Percentiles rank a stretch among this genome's conserved stretches.
Conservation (phyloP, 116 monocot genomes). For the Posidonia oceanica region DNA sequence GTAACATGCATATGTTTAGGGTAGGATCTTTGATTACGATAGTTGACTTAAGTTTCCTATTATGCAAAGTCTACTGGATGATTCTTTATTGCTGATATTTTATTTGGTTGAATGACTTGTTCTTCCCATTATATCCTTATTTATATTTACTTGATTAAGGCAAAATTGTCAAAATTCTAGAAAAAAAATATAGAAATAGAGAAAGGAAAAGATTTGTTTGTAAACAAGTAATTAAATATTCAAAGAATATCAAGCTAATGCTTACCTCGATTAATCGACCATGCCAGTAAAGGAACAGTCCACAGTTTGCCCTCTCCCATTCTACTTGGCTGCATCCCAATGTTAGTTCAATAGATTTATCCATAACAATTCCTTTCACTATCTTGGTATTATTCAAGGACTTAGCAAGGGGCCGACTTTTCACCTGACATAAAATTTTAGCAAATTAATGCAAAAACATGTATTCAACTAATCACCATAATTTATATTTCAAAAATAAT, state of each 20-base stretch:
- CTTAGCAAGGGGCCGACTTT: slow-evolving; percentile 46
- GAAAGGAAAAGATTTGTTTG: background rate
- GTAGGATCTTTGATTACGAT: too few relatives aligned
- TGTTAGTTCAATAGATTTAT: slow-evolving; percentile 30
- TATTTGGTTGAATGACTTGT: too few relatives aligned
- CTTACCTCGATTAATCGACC: slow-evolving; percentile 72
- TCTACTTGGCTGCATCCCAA: slow-evolving; percentile 52
- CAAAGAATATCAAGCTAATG: background rate
- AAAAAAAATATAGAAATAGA: background rate
- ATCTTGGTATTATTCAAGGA: slow-evolving; percentile 34
- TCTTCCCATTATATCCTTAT: too few relatives aligned
- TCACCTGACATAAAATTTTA: slow-evolving; percentile 31
- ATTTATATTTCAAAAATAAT: background rate
- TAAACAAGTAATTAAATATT: background rate
- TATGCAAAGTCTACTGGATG: too few relatives aligned
- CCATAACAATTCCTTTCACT: slow-evolving; percentile 39
- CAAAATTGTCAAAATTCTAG: background rate
- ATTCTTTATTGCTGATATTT: too few relatives aligned
- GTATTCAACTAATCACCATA: background rate
- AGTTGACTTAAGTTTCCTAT: too few relatives aligned
- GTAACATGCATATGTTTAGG: too few relatives aligned
- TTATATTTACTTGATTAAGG: background rate
- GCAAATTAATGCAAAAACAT: background rate
- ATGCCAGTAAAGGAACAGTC: slow-evolving; percentile 78
- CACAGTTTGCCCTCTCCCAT: slow-evolving; percentile 52